Conservation (phyloP, 2,329 filamentous ascomycete genomes). For the Dendryphion nanum region DNA sequence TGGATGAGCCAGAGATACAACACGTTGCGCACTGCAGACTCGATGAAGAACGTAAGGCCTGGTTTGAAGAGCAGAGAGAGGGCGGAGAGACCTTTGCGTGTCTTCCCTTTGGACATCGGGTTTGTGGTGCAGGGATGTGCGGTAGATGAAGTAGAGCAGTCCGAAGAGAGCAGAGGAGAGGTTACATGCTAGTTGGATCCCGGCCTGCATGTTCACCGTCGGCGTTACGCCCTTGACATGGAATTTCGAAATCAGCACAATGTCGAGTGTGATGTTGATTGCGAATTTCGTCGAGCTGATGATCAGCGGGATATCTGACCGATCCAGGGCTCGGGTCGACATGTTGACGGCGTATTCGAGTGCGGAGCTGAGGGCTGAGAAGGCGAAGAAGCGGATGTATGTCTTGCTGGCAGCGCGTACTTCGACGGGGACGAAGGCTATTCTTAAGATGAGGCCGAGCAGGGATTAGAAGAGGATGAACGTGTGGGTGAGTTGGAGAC, state of each 20-base stretch:
- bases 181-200: constrained; percentile 59
- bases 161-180: constrained; percentile 43
- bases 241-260: constrained; percentile 66
- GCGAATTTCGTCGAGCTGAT: constrained; percentile 64
- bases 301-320: constrained; percentile 66
- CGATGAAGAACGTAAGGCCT: constrained; percentile 58
- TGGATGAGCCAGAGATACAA: constrained; percentile 70
- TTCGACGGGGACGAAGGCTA: constrained; percentile 62
- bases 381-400: constrained; percentile 65
- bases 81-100: constrained; percentile 36
- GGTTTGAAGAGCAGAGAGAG: constrained; percentile 56
- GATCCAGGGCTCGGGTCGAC: constrained; percentile 64
- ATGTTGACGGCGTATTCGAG: constrained; percentile 62
- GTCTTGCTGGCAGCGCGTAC: constrained; percentile 57
- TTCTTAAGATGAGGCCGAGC: constrained; percentile 59
- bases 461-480: constrained; percentile 54
- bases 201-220: constrained; percentile 63
- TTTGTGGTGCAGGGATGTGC: constrained; percentile 34
- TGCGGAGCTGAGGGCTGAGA: constrained; percentile 61
- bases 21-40: constrained; percentile 66
- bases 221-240: constrained; percentile 57
- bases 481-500: constrained; percentile 62
- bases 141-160: constrained; percentile 58
- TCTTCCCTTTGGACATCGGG: constrained; percentile 9
- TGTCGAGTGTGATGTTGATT: constrained; percentile 65